These are phyloP conservation scores for Xylariaceae sp. DNA, from an alignment of 2,329 filamentous ascomycete genomes.

Conservation along the genomic window DNA sequence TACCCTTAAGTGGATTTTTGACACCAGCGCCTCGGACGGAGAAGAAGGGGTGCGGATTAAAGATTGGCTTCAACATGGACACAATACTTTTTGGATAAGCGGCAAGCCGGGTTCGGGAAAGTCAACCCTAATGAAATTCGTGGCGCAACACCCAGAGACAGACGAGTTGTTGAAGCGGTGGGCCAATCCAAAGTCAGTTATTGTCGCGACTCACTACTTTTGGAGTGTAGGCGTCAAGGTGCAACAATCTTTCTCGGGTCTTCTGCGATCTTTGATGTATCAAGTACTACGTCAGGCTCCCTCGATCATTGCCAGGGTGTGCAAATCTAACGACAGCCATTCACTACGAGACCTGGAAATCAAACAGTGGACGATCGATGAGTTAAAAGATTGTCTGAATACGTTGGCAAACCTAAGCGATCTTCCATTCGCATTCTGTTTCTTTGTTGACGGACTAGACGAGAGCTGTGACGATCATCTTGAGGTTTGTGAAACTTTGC, in stretches of 20 bases:
- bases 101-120: conserved; percentile 23
- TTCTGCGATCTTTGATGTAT: conserved; percentile 24
- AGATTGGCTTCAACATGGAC: conserved; percentile 25
- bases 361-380: conserved; percentile 6
- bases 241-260: conserved; percentile 32
- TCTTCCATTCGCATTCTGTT: conserved; percentile 19
- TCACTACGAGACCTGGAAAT: conserved; percentile 8
- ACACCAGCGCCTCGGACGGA: background rate
- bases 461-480: conserved; percentile 27
- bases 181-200: conserved; percentile 19
- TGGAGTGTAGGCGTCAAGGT: conserved; percentile 30
- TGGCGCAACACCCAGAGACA: conserved; percentile 16
- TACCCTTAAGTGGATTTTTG: background rate
- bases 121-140: conserved; percentile 22
- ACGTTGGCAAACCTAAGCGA: background rate
- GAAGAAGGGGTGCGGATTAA: background rate
- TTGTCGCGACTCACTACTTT: conserved; percentile 33
- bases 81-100: conserved; percentile 19
- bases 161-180: conserved; percentile 23
- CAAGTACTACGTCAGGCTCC: conserved; percentile 18
- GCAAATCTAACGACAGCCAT: conserved; percentile 6
- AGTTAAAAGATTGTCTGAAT: conserved; percentile 4
- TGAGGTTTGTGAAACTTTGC: conserved; percentile 20
- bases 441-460: conserved; percentile 35
- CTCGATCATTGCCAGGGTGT: conserved; percentile 5